Conservation (phyloP, 2,329 filamentous ascomycete genomes). For the Ophiostoma himal-ulmi region DNA sequence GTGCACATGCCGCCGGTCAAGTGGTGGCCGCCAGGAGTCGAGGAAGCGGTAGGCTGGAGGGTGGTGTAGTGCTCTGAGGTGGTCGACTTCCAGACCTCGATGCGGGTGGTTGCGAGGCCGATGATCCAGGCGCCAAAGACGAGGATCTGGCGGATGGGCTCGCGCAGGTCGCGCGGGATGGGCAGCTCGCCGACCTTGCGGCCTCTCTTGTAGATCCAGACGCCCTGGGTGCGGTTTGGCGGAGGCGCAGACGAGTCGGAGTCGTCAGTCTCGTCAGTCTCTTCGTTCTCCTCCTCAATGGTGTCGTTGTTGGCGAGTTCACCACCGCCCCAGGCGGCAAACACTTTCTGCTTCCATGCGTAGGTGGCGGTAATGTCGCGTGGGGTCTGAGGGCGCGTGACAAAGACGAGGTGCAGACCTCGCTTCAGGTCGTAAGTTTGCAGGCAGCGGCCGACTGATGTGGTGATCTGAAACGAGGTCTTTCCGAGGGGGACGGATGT, state of each 20-base stretch:
- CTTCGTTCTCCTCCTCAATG: slow-evolving; percentile 10
- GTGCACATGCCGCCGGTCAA: slow-evolving; percentile 75
- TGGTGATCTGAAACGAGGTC: slow-evolving; percentile 95
- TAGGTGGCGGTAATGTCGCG: slow-evolving; percentile 76
- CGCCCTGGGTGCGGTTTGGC: slow-evolving; percentile 47
- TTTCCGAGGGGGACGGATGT: slow-evolving; percentile 84
- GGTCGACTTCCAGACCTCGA: slow-evolving; percentile 84
- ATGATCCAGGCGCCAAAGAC: slow-evolving; percentile 91
- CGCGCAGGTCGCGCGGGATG: slow-evolving; percentile 56
- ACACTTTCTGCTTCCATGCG: slow-evolving; percentile 80
- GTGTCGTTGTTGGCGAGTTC: not conserved
- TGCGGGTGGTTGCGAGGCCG: slow-evolving; percentile 64
- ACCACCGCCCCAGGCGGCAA: slow-evolving; percentile 78
- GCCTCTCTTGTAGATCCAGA: slow-evolving; percentile 91
- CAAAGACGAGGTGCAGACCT: slow-evolving; percentile 86
- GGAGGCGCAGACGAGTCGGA: not conserved
- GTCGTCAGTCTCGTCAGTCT: not conserved
- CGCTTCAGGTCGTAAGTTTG: slow-evolving; percentile 93
- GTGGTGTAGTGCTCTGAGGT: slow-evolving; percentile 89
- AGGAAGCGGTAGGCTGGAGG: slow-evolving; percentile 54
- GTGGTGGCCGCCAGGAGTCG: slow-evolving; percentile 55
- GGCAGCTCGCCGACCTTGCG: slow-evolving; percentile 74
- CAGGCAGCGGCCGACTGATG: slow-evolving; percentile 79
- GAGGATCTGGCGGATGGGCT: slow-evolving; percentile 70
- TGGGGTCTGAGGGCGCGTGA: slow-evolving; percentile 86